These are phyloP conservation scores for Phytophthora sansomeana DNA, from an alignment of 352 stramenopile species.

Conservation along the genomic window DNA sequence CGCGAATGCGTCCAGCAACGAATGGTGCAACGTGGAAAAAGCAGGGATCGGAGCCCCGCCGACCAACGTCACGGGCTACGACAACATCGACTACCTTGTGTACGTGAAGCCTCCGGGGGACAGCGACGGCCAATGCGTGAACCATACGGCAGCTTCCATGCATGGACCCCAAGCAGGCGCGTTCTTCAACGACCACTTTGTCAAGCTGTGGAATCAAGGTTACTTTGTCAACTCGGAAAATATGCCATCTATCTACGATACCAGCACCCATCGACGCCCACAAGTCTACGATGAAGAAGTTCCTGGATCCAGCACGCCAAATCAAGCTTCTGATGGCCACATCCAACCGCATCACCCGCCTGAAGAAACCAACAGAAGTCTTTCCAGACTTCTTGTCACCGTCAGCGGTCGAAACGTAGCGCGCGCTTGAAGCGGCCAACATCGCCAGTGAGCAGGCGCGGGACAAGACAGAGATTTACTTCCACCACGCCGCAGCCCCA, in stretches of 20 bases:
- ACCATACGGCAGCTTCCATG: conserved; percentile 55
- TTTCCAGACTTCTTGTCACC: too few relatives aligned
- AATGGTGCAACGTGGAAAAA: conserved; percentile 75
- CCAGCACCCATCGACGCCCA: too few relatives aligned
- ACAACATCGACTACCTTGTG: conserved; percentile 72
- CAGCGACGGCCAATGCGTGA: conserved; percentile 63
- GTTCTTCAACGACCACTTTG: conserved; percentile 76
- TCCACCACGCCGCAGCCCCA: too few relatives aligned
- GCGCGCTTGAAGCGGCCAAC: too few relatives aligned
- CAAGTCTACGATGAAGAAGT: too few relatives aligned
- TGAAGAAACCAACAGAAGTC: too few relatives aligned
- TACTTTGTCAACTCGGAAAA: conserved; percentile 38
- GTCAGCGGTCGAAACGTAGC: too few relatives aligned
- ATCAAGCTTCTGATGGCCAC: too few relatives aligned
- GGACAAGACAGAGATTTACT: too few relatives aligned
- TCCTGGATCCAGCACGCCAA: too few relatives aligned
- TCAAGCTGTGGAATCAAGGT: conserved; percentile 71
- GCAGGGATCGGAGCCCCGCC: conserved; percentile 65
- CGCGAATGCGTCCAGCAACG: conserved; percentile 36
- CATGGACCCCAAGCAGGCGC: conserved; percentile 50
- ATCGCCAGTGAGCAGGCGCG: too few relatives aligned
- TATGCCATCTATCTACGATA: conserved; percentile 43
- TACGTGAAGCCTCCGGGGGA: conserved; percentile 78
- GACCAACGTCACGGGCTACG: conserved; percentile 53
- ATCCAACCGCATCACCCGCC: too few relatives aligned